Evolutionary conservation across 345 rosid genomes (phyloP), one percentile per base, ranked within the genome.

Genomic region (Clausena lansium): DNA sequence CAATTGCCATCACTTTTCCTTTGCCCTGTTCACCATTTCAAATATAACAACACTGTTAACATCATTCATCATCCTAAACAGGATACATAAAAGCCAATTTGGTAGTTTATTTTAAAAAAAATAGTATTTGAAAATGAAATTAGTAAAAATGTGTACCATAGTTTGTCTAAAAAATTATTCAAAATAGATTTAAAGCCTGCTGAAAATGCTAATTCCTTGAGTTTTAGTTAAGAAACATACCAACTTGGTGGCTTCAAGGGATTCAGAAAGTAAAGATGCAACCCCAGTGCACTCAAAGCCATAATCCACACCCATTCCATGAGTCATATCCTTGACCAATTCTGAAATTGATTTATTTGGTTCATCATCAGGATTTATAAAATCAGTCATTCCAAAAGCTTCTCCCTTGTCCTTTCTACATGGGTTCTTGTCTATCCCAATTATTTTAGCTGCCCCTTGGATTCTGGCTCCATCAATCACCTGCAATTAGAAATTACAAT

Each of bases 201-300:
- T 0, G 14, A 6, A 13, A 1, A 47, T 28, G 24, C 24, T 6
- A 20, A 20, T 13, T 30, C 27, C 17, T 8, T 8, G 25, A 1
- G 64, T 50, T 50, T 50, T 14, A 15, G 55, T 15, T 1, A 15
- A 50, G 55, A 15, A 15, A 50, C 38, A 10, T 57, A 87, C 94
- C 84, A 84, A 27, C 82, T 87, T 84, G 52, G 91, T 79, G 64
- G 92, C 80, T 39, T 76, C 70, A 32, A 93, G 32, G 38, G 91
- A 93, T 73, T 91, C 76, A 77, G 85, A 79, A 52, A 86, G 28
- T 67, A 90, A 82, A 17, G 73, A 36, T 2, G 83, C 19, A 14
- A 32, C 80, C 14, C 92, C 97, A 5, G 84, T 80, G 81, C 97
- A 93, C 73, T 90, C 93, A 50, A 93, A 85, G 87, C 92, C 80